Percentiles rank a stretch among this genome's conserved stretches.
Evolutionary conservation across 345 rosid species (phyloP).

Genomic region (Populus ilicifolia): DNA sequence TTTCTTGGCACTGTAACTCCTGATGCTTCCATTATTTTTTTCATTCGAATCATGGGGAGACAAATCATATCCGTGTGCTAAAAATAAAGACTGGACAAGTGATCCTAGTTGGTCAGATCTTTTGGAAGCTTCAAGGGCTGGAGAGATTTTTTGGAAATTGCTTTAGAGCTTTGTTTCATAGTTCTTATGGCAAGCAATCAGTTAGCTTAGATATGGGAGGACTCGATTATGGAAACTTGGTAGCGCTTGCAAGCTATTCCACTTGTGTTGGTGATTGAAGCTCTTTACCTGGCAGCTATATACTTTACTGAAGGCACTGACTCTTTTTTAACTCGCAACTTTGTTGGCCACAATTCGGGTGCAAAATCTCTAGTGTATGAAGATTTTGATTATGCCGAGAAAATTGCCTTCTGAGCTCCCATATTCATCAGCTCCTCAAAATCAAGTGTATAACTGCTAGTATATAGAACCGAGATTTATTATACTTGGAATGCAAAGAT

Average conservation of each 20-base stretch:
- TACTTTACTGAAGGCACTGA: neutral
- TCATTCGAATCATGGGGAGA: neutral
- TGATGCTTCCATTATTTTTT: neutral
- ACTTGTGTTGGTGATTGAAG: neutral
- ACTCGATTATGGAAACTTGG: neutral
- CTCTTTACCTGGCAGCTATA: neutral
- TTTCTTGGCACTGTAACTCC: slow-evolving; percentile 21
- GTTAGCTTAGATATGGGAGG: neutral
- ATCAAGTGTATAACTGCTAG: neutral
- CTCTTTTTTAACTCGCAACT: neutral
- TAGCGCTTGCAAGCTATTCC: neutral
- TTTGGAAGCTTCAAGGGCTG: slow-evolving; percentile 3
- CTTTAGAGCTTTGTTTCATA: neutral
- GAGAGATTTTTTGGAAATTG: neutral
- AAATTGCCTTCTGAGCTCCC: neutral
- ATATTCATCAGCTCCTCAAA: neutral
- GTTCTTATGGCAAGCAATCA: neutral
- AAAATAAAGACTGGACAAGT: neutral
- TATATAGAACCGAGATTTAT: slow-evolving; percentile 21
- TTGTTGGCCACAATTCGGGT: neutral
- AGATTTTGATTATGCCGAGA: neutral
- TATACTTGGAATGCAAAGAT: slow-evolving; percentile 11
- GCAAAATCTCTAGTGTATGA: neutral
- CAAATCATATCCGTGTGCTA: neutral
- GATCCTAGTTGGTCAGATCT: neutral